Conservation (phyloP, 106 monocot species). For the Ottelia alismoides region DNA sequence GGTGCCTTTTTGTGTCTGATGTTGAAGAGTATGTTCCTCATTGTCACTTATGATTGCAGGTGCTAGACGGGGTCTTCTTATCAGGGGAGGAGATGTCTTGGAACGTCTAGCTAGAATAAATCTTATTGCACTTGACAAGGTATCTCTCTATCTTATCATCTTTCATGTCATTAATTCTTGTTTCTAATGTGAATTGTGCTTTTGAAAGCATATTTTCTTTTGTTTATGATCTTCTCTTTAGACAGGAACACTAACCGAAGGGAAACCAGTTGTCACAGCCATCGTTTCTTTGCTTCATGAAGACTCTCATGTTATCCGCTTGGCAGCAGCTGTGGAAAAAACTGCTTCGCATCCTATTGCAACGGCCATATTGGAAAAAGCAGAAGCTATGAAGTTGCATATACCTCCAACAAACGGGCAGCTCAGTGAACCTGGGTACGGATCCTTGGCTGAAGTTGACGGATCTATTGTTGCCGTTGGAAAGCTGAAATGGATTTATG, state of each 20-base stretch:
- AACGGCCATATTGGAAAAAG: slow-evolving; percentile 69
- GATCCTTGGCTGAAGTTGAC: slow-evolving; percentile 80
- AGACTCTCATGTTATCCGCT: slow-evolving; percentile 54
- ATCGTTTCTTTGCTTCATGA: slow-evolving; percentile 58
- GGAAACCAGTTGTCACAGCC: slow-evolving; percentile 74
- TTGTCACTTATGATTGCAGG: too few relatives aligned
- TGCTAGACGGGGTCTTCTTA: slow-evolving; percentile 90
- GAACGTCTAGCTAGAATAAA: slow-evolving; percentile 74
- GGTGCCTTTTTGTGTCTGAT: too few relatives aligned
- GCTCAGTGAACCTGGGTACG: slow-evolving; percentile 91
- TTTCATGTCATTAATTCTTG: too few relatives aligned
- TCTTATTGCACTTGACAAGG: slow-evolving; percentile 78
- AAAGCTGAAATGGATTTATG: slow-evolving; percentile 64
- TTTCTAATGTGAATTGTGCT: too few relatives aligned
- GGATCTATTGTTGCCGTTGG: slow-evolving; percentile 94
- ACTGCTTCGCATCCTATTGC: slow-evolving; percentile 91
- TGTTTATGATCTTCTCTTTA: too few relatives aligned
- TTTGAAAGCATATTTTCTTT: too few relatives aligned
- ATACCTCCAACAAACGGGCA: slow-evolving; percentile 66
- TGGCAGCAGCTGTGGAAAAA: slow-evolving; percentile 98
- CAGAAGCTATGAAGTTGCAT: slow-evolving; percentile 43
- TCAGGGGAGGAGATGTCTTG: slow-evolving; percentile 96
- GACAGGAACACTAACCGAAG: slow-evolving; percentile 97
- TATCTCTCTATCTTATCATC: slow-evolving; percentile 14
- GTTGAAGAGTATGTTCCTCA: too few relatives aligned